Base-by-base conservation (phyloP, 768 basidiomycete species). In the Rhodosporidiobolus sp. region DNA sequence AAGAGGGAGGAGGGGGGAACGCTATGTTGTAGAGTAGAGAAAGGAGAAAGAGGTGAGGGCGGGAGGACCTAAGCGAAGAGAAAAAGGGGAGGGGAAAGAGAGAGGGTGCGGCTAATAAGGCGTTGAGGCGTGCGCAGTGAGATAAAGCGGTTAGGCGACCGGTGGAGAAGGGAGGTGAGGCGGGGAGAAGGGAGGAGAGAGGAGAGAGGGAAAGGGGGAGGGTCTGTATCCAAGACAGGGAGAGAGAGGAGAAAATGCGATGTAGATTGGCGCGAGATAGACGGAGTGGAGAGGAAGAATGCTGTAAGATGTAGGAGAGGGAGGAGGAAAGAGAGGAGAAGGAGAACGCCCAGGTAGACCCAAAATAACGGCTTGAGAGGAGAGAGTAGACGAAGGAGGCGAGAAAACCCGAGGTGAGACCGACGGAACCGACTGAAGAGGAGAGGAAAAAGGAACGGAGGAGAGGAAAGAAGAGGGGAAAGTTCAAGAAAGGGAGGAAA, bases 141-240 rank as follows among this genome's bases (percentile, higher is more conserved):
- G 30, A 77, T 77, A 81, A 78, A 77, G 75, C 76, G 32, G 70
- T 49, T n/a, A n/a, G n/a, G n/a, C n/a, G n/a, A n/a, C n/a, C n/a
- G n/a, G n/a, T n/a, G n/a, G n/a, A 77, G 69, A 76, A 73, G 76
- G 77, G 54, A 58, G 75, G 75, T 69, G 67, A 66, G 63, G 63
- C 52, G 67, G 69, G 30, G 56, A 50, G 32, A 60, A 50, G 53
- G 72, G 56, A 59, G 57, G 70, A 62, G 72, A 52, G 70, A 62
- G 75, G 76, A 73, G 60, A 63, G 73, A 78, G 75, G 11, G n/a
- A n/a, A 24, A 24, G 12, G n/a, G 50, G 22, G 50, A 52, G 50
- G 50, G 50, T 52, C 50, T n/a, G 50, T 52, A 52, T 52, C 38
- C 38, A 43, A 73, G 58, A 60, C 70, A 63, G 65, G 38, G 48